These are phyloP conservation scores for Diplodia scrobiculata DNA, from an alignment of 2,329 filamentous ascomycete genomes.

Conservation along the genomic window DNA sequence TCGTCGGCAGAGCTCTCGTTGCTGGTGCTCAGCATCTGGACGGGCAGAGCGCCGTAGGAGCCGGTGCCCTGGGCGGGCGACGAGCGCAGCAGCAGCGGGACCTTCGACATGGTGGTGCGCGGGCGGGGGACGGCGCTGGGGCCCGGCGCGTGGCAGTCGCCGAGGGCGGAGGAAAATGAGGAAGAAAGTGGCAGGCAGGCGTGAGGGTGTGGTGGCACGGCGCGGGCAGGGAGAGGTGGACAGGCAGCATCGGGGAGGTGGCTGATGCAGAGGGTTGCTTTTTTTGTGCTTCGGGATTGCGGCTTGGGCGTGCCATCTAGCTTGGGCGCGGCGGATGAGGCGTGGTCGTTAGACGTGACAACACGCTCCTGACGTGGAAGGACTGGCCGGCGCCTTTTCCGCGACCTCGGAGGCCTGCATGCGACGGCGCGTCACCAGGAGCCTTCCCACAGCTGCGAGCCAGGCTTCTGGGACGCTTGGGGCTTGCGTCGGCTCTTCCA, in stretches of 20 bases:
- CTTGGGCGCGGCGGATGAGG: conserved; percentile 22
- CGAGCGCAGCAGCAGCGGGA: conserved; percentile 61
- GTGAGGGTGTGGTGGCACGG: conserved; percentile 17
- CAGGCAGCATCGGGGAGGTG: conserved; percentile 25
- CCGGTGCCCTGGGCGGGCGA: conserved; percentile 63
- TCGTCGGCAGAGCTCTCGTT: conserved; percentile 43
- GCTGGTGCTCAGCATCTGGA: conserved; percentile 46
- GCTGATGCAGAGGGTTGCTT: conserved; percentile 18
- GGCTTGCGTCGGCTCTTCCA: conserved; percentile 7
- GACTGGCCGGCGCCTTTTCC: conserved; percentile 17
- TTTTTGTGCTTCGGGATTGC: conserved; percentile 25
- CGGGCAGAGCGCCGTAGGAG: conserved; percentile 62
- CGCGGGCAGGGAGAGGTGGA: conserved; percentile 13
- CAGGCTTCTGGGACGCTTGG: conserved; percentile 26
- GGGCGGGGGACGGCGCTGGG: background rate
- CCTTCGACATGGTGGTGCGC: conserved; percentile 49
- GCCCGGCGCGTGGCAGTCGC: conserved; percentile 6
- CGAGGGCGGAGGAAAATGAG: conserved; percentile 1
- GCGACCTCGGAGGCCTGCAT: conserved; percentile 18
- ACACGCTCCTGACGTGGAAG: conserved; percentile 25
- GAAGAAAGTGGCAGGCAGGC: conserved; percentile 3
- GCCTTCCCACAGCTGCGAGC: conserved; percentile 15
- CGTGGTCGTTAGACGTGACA: conserved; percentile 24
- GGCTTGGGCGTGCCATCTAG: conserved; percentile 22
- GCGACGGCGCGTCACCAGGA: conserved; percentile 26